Conservation (phyloP, 768 basidiomycete genomes). For the Podaxis sp. region DNA sequence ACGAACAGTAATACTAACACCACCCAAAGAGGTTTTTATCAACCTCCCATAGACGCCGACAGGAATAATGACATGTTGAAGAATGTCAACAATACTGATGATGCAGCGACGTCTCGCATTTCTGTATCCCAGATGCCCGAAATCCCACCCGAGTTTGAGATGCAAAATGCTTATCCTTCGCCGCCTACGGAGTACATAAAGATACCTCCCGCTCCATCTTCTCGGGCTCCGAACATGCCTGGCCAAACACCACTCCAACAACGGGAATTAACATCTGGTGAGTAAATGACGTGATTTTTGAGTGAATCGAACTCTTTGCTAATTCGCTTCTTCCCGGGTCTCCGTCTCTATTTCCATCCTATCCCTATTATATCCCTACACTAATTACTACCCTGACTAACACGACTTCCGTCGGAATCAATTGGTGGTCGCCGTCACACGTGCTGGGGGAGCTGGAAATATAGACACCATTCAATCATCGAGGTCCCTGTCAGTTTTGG, state of each 20-base stretch:
- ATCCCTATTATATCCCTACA: background rate
- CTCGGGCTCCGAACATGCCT: background rate
- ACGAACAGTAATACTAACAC: background rate
- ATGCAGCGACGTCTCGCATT: background rate
- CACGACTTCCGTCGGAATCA: background rate
- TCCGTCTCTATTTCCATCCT: background rate
- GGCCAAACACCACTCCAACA: background rate
- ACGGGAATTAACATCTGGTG: slow-evolving; percentile 6
- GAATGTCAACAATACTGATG: background rate
- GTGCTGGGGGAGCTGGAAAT: background rate
- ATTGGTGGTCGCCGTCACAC: background rate
- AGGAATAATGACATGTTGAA: background rate
- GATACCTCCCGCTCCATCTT: background rate
- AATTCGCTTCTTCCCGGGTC: background rate
- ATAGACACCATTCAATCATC: background rate
- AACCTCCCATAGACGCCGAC: slow-evolving; percentile 4
- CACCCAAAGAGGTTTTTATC: background rate
- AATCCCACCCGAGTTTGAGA: background rate
- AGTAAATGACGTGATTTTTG: slow-evolving; percentile 6
- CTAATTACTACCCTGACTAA: background rate
- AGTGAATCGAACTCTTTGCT: background rate
- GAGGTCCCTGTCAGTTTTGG: background rate
- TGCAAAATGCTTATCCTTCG: slow-evolving; percentile 11
- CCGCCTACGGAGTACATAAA: slow-evolving; percentile 2
- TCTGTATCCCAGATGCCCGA: background rate